Evolutionary conservation across 1,284 basidiomycete genomes (phyloP), one percentile per base, ranked within the genome.

Genomic region (Naganishia liquefaciens): DNA sequence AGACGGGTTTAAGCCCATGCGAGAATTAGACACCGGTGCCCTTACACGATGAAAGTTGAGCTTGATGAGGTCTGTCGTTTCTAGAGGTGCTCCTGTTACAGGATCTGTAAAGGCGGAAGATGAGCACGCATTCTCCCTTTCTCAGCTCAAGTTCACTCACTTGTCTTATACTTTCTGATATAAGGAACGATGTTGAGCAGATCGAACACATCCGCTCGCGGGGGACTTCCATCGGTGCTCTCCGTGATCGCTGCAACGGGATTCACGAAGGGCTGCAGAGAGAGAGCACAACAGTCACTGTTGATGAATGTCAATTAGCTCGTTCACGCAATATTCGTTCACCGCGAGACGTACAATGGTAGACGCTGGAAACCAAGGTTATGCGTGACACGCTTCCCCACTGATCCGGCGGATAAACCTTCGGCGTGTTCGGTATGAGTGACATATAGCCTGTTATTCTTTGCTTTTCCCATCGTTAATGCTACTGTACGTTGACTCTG

Each of bases 141-240:
- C 1, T 11, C 25, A 15, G 9, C 3, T 46, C 65, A 51, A 53
- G 53, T 23, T 17, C n/a, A 83, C 87, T 70, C 73, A 89, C 92
- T 95, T n/a, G 76, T 75, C 49, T 78, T 76, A 70, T 78, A 82
- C 71, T 81, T 81, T 58, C 80, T 91, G 52, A 97, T 82, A 86
- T 91, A 96, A 39, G 93, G 92, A 43, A 95, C 88, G 71, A 96
- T 92, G 75, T 91, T 93, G 55, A 91, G 83, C 55, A 94, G 80
- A 70, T 94, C 91, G 75, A 91, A 92, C n/a, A 79, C 75, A 68
- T 80, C 75, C 43, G 78, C 75, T 69, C 77, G 64, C 52, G 74
- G 65, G 65, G 74, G 53, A 74, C 80, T 70, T 62, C 77, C 65
- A 68, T 73, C 57, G 66, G 71, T 62, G 51, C 76, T 70, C 5